These are phyloP conservation scores for Fusarium chlamydosporum DNA, from an alignment of 2,329 filamentous ascomycete species.

Conservation along the genomic window DNA sequence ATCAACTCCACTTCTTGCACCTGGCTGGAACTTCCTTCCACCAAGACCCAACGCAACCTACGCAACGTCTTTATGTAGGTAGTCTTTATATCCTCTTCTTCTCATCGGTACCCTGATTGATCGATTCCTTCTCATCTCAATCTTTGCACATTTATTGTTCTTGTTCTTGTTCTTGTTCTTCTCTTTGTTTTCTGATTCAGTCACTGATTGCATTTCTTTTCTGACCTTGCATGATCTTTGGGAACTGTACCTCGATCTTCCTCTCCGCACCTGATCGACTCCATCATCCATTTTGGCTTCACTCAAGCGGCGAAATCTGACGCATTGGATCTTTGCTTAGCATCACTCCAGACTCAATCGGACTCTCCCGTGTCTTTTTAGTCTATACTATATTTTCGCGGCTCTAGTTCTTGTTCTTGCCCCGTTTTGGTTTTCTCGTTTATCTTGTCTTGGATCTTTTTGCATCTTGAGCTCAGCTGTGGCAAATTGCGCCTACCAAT, in stretches of 20 bases:
- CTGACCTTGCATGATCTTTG: slow-evolving; percentile 13
- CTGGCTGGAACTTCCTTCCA: slow-evolving; percentile 3
- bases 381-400: background rate
- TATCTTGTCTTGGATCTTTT: slow-evolving; percentile 2
- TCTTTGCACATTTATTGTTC: slow-evolving; percentile 9
- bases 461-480: slow-evolving; percentile 7
- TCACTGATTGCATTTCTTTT: slow-evolving; percentile 1
- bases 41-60: background rate
- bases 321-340: slow-evolving; percentile 16
- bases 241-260: slow-evolving; percentile 25
- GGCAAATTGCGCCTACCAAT: slow-evolving; percentile 21
- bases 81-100: slow-evolving; percentile 17
- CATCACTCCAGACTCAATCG: slow-evolving; percentile 3
- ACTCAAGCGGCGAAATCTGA: slow-evolving; percentile 34
- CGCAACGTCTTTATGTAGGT: slow-evolving; percentile 11
- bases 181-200: background rate
- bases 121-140: too few relatives aligned
- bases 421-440: background rate
- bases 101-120: slow-evolving; percentile 1
- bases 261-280: slow-evolving; percentile 28
- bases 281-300: slow-evolving; percentile 22
- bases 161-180: background rate
- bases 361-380: background rate
- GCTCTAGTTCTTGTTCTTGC: background rate
- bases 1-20: background rate